A percentile compares a stretch with the other conserved stretches of the same genome.
Evolutionary conservation across 768 basidiomycete genomes (phyloP).

Genomic region (Xerocomus potaroensis): DNA sequence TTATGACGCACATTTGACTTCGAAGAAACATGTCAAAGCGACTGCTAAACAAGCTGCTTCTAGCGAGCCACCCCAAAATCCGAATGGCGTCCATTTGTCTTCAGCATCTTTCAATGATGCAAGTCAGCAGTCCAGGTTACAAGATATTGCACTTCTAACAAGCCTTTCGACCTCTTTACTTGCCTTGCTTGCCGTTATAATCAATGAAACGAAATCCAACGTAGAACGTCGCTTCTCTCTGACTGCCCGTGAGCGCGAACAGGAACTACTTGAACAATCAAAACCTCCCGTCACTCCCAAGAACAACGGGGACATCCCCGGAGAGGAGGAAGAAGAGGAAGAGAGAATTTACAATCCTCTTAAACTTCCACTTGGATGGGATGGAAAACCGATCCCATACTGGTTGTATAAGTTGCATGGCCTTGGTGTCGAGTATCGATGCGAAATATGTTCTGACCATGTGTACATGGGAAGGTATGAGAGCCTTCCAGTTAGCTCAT

Average conservation of each 20-base stretch:
- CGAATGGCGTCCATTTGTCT: constrained; percentile 28
- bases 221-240: constrained; percentile 95
- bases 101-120: constrained; percentile 31
- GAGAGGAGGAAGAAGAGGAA: constrained; percentile 89
- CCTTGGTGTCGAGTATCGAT: constrained; percentile 94
- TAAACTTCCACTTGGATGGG: constrained; percentile 95
- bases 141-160: constrained; percentile 67
- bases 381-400: constrained; percentile 98
- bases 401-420: constrained; percentile 99
- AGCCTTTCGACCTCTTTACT: constrained; percentile 68
- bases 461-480: constrained; percentile 92
- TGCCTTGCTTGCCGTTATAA: constrained; percentile 52
- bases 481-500: constrained; percentile 2
- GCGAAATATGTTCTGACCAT: constrained; percentile 96
- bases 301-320: constrained; percentile 41
- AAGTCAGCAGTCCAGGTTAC: constrained; percentile 44
- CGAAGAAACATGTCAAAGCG: constrained; percentile 94
- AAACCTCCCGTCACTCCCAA: constrained; percentile 47
- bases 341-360: constrained; percentile 97
- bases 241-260: constrained; percentile 96
- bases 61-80: constrained; percentile 31
- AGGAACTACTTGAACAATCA: constrained; percentile 77
- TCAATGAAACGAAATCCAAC: constrained; percentile 92
- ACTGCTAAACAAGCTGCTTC: constrained; percentile 62
- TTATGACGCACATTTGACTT: constrained; percentile 91